Base-by-base conservation (phyloP, 129 eudicot species). In the Tanacetum coccineum region DNA sequence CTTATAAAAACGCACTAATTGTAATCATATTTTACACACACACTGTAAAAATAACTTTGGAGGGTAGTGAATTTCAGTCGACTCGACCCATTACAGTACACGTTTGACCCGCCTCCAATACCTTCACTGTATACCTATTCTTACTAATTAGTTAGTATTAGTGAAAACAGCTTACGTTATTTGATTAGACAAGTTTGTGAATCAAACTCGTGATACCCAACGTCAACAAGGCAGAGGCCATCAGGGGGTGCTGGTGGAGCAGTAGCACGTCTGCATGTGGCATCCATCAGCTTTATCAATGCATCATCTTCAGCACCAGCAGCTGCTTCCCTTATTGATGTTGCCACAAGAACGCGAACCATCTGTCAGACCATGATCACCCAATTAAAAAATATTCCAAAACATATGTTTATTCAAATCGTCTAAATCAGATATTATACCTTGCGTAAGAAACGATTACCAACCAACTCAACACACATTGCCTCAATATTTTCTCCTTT, bases 241-340 rank as follows among this genome's bases (percentile, higher is more conserved):
- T 92, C 92, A 17, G 98, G 95, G 13, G 98, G 98, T 42, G 98
- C 96, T 25, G 98, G 98, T 5, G 98, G 96, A 21, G 98, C 92
- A 58, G 98, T 93, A 57, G 98, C 98, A 45, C 96, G 98, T 36
- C 98, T 59, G 61, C 98, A 93, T 12, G 98, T 84, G 40, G 98
- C 98, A 60, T 84, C 95, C 96, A 93, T 84, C 70, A 93, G 86
- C 81, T 89, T 88, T 73, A 93, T 44, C 81, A 93, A 62, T 3
- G 87, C 87, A 70, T 88, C 90, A 42, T 93, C 95, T 44, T 86
- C 95, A 45, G 98, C 95, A 53, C 98, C 98, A 67, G 98, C 98
- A 21, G 96, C 98, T 56, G 96, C 96, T 81, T 93, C 98, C 61
- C 98, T 76, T 55, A 93, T 76, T 70, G 89, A 80, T 14, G 98